Conservation (phyloP, 1,284 basidiomycete species). For the Kalmanozyma brasiliensis region DNA sequence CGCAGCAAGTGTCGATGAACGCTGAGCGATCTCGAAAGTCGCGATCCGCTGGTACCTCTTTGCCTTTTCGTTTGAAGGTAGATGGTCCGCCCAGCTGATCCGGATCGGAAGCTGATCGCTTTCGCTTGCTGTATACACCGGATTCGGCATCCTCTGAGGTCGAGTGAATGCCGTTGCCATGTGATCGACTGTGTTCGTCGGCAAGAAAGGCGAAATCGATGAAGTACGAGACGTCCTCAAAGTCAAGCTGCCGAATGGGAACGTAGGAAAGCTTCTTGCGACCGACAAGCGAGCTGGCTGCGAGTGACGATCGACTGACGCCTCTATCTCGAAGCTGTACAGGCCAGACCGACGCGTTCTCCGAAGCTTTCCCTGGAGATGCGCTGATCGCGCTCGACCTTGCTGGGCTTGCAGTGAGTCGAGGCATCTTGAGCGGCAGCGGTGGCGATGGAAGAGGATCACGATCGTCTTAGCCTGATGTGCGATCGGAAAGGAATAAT, state of each 20-base stretch:
- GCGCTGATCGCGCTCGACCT: background rate
- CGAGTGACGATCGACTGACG: background rate
- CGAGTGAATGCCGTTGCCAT: too few relatives aligned
- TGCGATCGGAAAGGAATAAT: too few relatives aligned
- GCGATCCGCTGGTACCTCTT: background rate
- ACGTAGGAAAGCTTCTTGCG: slow-evolving; percentile 12
- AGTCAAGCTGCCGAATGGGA: slow-evolving; percentile 25
- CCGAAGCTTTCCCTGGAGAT: too few relatives aligned
- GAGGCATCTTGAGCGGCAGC: background rate
- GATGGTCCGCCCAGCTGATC: background rate
- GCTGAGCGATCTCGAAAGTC: background rate
- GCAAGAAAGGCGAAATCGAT: slow-evolving; percentile 25
- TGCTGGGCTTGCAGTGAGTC: background rate
- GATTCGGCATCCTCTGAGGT: background rate
- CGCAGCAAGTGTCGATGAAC: slow-evolving; percentile 28
- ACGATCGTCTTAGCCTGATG: background rate
- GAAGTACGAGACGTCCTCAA: slow-evolving; percentile 42
- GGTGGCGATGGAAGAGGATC: background rate
- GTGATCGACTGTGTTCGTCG: background rate
- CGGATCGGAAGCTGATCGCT: slow-evolving; percentile 6
- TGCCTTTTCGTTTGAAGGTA: slow-evolving; percentile 5
- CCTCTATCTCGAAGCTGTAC: slow-evolving; percentile 26
- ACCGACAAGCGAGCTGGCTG: background rate
- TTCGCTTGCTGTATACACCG: slow-evolving; percentile 12
- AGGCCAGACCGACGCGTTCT: slow-evolving; percentile 39